Conservation (phyloP, 805 yeast species). For the Ogataea sp. region DNA sequence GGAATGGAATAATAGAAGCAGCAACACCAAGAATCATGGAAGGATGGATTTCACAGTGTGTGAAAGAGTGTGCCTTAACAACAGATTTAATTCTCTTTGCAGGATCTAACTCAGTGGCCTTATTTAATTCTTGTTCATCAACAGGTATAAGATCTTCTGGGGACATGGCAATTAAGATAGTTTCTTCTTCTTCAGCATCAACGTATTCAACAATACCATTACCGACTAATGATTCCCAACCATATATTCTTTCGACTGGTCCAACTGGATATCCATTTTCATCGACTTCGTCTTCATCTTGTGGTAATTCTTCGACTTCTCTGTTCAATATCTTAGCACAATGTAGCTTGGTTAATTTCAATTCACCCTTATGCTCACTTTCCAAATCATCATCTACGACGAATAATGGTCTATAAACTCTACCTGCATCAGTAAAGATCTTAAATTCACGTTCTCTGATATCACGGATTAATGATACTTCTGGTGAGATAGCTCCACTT, state of each 20-base stretch:
- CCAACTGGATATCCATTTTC: conserved; percentile 40
- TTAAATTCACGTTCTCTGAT: conserved; percentile 94
- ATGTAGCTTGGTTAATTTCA: conserved; percentile 80
- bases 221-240: conserved; percentile 78
- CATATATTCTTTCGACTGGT: conserved; percentile 37
- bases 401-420: conserved; percentile 95
- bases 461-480: conserved; percentile 94
- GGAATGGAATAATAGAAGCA: conserved; percentile 98
- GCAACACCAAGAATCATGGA: conserved; percentile 98
- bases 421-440: conserved; percentile 96
- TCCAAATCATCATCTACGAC: conserved; percentile 82
- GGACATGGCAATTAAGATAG: conserved; percentile 97
- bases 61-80: conserved; percentile 61
- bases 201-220: conserved; percentile 92
- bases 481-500: conserved; percentile 91
- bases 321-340: conserved; percentile 58
- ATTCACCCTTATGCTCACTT: conserved; percentile 62
- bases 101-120: conserved; percentile 45
- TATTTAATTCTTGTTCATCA: conserved; percentile 28
- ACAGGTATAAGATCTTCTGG: conserved; percentile 86
- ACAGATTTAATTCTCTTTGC: conserved; percentile 77
- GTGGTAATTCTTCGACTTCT: conserved; percentile 49
- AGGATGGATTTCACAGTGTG: conserved; percentile 99
- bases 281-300: conserved; percentile 37
- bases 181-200: conserved; percentile 99